Percentiles rank a stretch among this genome's conserved stretches.
Conservation (phyloP, 306 rosid genomes). For the Dryas drummondii region DNA sequence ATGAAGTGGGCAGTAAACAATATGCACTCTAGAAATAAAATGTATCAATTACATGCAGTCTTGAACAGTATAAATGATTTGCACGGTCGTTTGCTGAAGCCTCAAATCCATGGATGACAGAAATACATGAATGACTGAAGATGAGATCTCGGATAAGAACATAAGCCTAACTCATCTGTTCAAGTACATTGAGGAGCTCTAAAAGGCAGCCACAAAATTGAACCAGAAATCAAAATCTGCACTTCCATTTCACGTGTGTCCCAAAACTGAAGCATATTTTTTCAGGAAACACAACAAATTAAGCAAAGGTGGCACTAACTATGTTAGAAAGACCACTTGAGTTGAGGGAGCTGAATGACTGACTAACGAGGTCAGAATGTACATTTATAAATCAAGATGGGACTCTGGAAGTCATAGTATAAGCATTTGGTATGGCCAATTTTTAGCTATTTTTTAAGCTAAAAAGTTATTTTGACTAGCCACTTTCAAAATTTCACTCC, state of each 20-base stretch:
- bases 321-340: slow-evolving; percentile 36
- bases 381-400: slow-evolving; percentile 72
- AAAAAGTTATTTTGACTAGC: no score
- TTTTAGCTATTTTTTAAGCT: no score
- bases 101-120: slow-evolving; percentile 23
- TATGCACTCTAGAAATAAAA: no score
- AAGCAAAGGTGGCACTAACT: slow-evolving; percentile 33
- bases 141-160: slow-evolving; percentile 38
- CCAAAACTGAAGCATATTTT: slow-evolving; percentile 17
- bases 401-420: slow-evolving; percentile 62
- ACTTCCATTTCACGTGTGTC: neutral
- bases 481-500: no score
- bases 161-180: slow-evolving; percentile 51
- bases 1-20: no score
- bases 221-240: slow-evolving; percentile 6
- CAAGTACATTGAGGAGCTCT: slow-evolving; percentile 55
- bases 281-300: slow-evolving; percentile 46
- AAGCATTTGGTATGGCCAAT: slow-evolving; percentile 60
- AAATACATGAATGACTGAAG: slow-evolving; percentile 34
- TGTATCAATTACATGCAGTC: no score
- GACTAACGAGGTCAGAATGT: slow-evolving; percentile 67
- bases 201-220: slow-evolving; percentile 47
- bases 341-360: slow-evolving; percentile 67
- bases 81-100: no score
- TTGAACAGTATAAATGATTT: no score